These are phyloP conservation scores for Populus hybrid DNA, from an alignment of 441 rosid genomes.

Conservation along the genomic window DNA sequence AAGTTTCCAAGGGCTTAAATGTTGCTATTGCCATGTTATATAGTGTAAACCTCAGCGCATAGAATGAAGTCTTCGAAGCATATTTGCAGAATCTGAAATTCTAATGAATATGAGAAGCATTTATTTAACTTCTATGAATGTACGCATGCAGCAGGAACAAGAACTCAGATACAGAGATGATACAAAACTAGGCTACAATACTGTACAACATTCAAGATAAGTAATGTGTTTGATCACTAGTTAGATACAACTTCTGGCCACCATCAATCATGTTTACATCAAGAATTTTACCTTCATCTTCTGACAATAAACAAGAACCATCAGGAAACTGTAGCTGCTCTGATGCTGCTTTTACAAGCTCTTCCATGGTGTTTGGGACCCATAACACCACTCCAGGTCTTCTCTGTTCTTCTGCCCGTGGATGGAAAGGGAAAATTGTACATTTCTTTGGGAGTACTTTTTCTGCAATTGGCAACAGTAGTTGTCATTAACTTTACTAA, in stretches of 20 bases:
- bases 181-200: background rate
- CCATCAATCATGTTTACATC: slow-evolving; percentile 66
- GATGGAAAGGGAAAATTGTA: slow-evolving; percentile 73
- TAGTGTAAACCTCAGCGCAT: background rate
- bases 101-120: background rate
- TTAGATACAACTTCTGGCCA: slow-evolving; percentile 62
- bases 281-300: slow-evolving; percentile 68
- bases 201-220: background rate
- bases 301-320: slow-evolving; percentile 50
- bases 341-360: slow-evolving; percentile 52
- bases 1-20: background rate
- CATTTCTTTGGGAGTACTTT: slow-evolving; percentile 51
- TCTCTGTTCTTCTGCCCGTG: slow-evolving; percentile 46
- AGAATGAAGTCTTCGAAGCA: background rate
- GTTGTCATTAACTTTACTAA: background rate
- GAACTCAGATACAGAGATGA: background rate
- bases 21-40: no score
- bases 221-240: slow-evolving; percentile 31
- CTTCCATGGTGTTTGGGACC: slow-evolving; percentile 50
- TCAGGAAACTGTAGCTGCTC: slow-evolving; percentile 40
- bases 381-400: slow-evolving; percentile 67
- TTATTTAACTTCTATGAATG: background rate
- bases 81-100: no score
- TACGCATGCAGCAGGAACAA: background rate
- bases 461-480: slow-evolving; percentile 32